phyloP scores from a whole-genome alignment of 176 grass and related monocot species.

The Carex scoparia region DNA sequence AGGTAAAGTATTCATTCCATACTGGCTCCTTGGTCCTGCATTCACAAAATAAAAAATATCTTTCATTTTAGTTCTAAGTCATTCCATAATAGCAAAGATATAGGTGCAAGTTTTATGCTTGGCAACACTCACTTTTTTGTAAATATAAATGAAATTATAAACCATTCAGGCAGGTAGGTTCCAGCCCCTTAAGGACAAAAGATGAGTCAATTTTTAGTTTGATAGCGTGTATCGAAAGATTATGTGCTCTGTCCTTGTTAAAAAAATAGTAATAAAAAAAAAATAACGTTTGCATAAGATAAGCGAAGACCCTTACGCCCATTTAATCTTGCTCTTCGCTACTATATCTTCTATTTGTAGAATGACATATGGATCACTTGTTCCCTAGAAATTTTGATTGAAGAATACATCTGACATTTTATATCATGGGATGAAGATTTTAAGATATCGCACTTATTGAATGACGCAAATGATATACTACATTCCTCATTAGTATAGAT shows the following conservation, averaged over 20 bases:
- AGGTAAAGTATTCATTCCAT: constrained; percentile 86
- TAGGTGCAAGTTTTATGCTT: background rate
- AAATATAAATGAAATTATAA: background rate
- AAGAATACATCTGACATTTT: constrained; percentile 15
- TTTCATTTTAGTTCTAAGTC: constrained; percentile 21
- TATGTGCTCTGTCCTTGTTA: background rate
- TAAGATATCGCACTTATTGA: background rate
- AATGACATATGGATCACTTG: constrained; percentile 94
- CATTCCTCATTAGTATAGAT: background rate
- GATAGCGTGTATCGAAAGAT: background rate
- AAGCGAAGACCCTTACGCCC: constrained; percentile 63
- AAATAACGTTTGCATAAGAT: constrained; percentile 15
- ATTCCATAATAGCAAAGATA: background rate
- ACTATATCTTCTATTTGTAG: constrained; percentile 72
- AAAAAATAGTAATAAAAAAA: background rate
- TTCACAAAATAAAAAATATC: constrained; percentile 33
- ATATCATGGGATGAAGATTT: background rate
- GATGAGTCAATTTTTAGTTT: background rate
- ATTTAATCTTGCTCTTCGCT: constrained; percentile 84
- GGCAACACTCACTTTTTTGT: background rate
- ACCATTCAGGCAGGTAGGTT: background rate
- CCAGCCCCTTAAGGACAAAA: background rate
- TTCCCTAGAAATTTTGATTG: constrained; percentile 56
- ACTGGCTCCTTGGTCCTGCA: constrained; percentile 72
- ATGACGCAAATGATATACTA: background rate